Evolutionary conservation across 768 basidiomycete species (phyloP).

Genomic region (Lyophyllum shimeji): DNA sequence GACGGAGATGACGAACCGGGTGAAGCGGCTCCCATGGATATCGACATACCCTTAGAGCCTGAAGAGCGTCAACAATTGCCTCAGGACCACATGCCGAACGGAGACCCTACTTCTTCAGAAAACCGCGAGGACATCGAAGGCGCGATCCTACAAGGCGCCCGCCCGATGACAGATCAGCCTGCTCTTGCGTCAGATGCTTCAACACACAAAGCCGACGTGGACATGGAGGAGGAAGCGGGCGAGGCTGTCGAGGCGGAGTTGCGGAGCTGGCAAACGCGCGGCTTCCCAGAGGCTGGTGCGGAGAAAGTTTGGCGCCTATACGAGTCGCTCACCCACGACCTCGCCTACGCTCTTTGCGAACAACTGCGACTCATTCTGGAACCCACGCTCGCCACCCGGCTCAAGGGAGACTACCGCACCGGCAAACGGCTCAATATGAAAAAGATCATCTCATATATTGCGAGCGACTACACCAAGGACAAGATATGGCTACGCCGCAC

Average conservation of each 20-base stretch:
- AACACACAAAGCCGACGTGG: slow-evolving; percentile 28
- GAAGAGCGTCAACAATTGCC: slow-evolving; percentile 26
- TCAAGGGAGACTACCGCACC: slow-evolving; percentile 96
- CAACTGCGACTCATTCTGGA: slow-evolving; percentile 95
- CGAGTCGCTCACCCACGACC: slow-evolving; percentile 85
- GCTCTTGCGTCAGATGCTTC: slow-evolving; percentile 24
- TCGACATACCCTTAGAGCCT: slow-evolving; percentile 29
- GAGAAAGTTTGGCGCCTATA: slow-evolving; percentile 91
- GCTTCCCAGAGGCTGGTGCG: slow-evolving; percentile 53
- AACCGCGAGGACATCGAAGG: slow-evolving; percentile 39
- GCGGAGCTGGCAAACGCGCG: slow-evolving; percentile 59
- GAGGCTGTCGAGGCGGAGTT: slow-evolving; percentile 47
- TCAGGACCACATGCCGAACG: slow-evolving; percentile 19
- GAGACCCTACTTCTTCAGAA: slow-evolving; percentile 23
- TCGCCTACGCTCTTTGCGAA: slow-evolving; percentile 91
- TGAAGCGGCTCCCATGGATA: slow-evolving; percentile 47
- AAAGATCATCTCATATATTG: slow-evolving; percentile 96
- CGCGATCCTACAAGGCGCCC: slow-evolving; percentile 41
- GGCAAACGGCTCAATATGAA: slow-evolving; percentile 99
- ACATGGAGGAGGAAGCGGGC: slow-evolving; percentile 32
- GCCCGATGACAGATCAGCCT: slow-evolving; percentile 17
- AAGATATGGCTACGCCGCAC: slow-evolving; percentile 98
- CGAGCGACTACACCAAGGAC: slow-evolving; percentile 98
- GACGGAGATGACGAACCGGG: slow-evolving; percentile 50
- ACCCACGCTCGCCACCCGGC: slow-evolving; percentile 89